Evolutionary conservation across 371 early-diverging fungal genomes (phyloP).

Genomic region (Dichotomocladium elegans): DNA sequence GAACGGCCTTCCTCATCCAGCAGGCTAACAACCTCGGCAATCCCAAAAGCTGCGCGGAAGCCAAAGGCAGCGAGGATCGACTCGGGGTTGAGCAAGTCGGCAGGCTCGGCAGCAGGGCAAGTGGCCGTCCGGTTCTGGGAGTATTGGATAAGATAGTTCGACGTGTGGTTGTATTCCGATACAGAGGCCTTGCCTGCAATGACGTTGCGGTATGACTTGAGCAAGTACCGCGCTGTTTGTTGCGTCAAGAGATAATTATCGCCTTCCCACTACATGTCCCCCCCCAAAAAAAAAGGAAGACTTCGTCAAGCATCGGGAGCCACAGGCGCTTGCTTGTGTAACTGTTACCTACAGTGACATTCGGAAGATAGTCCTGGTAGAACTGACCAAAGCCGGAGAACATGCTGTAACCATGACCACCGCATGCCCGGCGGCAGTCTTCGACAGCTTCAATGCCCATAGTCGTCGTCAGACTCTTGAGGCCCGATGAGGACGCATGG

Average conservation of each 20-base stretch:
- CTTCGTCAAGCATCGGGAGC: neutral
- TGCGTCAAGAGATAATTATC: slow-evolving; percentile 78
- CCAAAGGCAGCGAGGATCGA: slow-evolving; percentile 62
- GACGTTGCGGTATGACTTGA: slow-evolving; percentile 55
- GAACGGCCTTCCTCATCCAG: slow-evolving; percentile 52
- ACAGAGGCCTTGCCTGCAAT: slow-evolving; percentile 49
- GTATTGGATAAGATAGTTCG: slow-evolving; percentile 50
- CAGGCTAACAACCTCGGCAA: slow-evolving; percentile 49
- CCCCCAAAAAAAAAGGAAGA: too few relatives aligned
- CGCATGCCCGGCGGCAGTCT: slow-evolving; percentile 67
- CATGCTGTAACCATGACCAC: slow-evolving; percentile 82
- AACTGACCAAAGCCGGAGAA: slow-evolving; percentile 77
- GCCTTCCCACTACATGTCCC: slow-evolving; percentile 74
- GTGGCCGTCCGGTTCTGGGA: slow-evolving; percentile 48
- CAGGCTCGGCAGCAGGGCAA: slow-evolving; percentile 38
- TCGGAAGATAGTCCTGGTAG: slow-evolving; percentile 59
- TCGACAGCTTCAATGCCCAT: slow-evolving; percentile 78
- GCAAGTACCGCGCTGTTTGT: slow-evolving; percentile 68
- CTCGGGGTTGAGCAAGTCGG: slow-evolving; percentile 59
- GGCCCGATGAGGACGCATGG: slow-evolving; percentile 81
- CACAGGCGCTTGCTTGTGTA: neutral
- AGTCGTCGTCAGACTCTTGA: slow-evolving; percentile 79
- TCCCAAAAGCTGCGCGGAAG: slow-evolving; percentile 62
- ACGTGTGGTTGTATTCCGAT: slow-evolving; percentile 49
- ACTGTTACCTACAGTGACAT: slow-evolving; percentile 42